Percentiles rank a stretch among this genome's conserved stretches.
phyloP scores from a whole-genome alignment of 2,329 filamentous ascomycete genomes.

The Apiospora pterosperma region DNA sequence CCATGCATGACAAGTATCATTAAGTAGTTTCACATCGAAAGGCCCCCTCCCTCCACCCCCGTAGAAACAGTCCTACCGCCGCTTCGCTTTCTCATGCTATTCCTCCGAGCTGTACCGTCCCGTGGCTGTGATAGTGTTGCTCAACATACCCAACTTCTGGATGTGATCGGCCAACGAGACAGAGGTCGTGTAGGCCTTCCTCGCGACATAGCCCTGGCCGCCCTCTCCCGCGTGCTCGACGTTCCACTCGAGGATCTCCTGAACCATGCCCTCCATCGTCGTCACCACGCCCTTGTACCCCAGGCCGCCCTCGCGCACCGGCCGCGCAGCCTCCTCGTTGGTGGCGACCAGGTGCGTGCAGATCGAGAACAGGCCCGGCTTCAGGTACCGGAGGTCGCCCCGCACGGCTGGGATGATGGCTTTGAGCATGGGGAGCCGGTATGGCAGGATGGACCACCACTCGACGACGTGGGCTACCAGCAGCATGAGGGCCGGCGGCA shows the following conservation, averaged over 20 bases:
- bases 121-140: background rate
- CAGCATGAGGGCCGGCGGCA: slow-evolving; percentile 32
- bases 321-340: slow-evolving; percentile 27
- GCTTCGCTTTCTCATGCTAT: background rate
- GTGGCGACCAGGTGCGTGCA: slow-evolving; percentile 35
- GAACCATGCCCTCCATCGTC: slow-evolving; percentile 37
- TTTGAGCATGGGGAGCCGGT: slow-evolving; percentile 21
- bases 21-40: background rate
- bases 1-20: no score
- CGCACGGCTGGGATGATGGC: slow-evolving; percentile 27
- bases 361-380: slow-evolving; percentile 38
- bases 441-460: slow-evolving; percentile 30
- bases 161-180: slow-evolving; percentile 37
- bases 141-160: slow-evolving; percentile 18
- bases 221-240: slow-evolving; percentile 25
- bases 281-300: slow-evolving; percentile 35
- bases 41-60: no score
- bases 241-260: slow-evolving; percentile 40
- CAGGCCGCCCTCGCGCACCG: slow-evolving; percentile 33
- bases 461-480: slow-evolving; percentile 34
- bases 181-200: slow-evolving; percentile 33
- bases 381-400: slow-evolving; percentile 32
- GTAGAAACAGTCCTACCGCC: background rate
- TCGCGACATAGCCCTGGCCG: background rate
- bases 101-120: background rate